Evolutionary conservation across 768 basidiomycete species (phyloP).

Genomic region (Gyrodon lividus): DNA sequence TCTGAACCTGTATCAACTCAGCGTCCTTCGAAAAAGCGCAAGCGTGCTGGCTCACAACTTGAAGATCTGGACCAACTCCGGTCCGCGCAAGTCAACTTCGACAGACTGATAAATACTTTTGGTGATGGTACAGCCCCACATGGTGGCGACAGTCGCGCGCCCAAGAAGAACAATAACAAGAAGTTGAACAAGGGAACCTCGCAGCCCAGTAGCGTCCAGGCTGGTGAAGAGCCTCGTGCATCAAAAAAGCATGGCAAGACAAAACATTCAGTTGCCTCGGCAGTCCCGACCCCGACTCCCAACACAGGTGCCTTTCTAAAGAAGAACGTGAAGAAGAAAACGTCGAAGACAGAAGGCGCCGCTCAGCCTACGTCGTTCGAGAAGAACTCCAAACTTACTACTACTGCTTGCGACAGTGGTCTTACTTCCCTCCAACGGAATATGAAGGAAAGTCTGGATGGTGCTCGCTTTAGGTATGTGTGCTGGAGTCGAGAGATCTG

Average conservation of each 20-base stretch:
- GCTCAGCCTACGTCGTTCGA: slow-evolving; percentile 24
- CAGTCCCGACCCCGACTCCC: slow-evolving; percentile 10
- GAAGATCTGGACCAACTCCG: slow-evolving; percentile 35
- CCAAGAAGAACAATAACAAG: slow-evolving; percentile 21
- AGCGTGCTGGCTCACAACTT: slow-evolving; percentile 51
- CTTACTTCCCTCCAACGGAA: slow-evolving; percentile 73
- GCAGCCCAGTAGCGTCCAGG: slow-evolving; percentile 9
- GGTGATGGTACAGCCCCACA: slow-evolving; percentile 25
- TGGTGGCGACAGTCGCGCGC: slow-evolving; percentile 9
- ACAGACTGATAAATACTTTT: slow-evolving; percentile 58
- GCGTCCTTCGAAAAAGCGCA: slow-evolving; percentile 43
- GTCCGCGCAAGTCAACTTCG: slow-evolving; percentile 51
- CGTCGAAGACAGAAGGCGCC: slow-evolving; percentile 10
- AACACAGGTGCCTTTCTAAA: slow-evolving; percentile 5
- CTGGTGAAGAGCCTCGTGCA: neutral
- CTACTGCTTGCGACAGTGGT: slow-evolving; percentile 17
- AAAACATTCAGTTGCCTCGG: slow-evolving; percentile 10
- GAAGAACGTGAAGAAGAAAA: slow-evolving; percentile 21
- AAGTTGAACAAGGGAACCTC: slow-evolving; percentile 3
- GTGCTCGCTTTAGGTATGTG: slow-evolving; percentile 81
- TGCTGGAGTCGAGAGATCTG: neutral
- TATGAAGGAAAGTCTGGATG: slow-evolving; percentile 79
- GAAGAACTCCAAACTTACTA: slow-evolving; percentile 16
- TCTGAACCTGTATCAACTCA: slow-evolving; percentile 39
- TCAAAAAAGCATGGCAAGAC: slow-evolving; percentile 1